Evolutionary conservation across 441 rosid species (phyloP), one percentile per base, ranked within the genome.

Genomic region (Populus hybrid): DNA sequence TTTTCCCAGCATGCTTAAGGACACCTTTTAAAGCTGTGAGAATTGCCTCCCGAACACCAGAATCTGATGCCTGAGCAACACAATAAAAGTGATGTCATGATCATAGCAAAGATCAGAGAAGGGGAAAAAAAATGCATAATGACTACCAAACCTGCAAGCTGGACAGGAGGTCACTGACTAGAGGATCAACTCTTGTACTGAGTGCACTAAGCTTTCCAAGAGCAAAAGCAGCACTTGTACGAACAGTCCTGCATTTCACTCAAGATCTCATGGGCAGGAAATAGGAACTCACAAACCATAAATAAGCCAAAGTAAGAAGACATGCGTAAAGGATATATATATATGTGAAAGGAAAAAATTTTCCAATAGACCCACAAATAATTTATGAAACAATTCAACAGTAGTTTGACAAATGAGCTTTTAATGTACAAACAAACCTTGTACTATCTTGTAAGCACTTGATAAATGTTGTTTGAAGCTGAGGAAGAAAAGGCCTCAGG

Each of bases 201-300:
- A 97, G 90, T 21, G 98, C 94, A 82, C 99, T 93, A 77, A 97
- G 99, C 90, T 93, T 94, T 70, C 99, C 99, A 80, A 97, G 91
- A 72, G 98, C 99, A 79, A 89, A 89, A n/a, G 99, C 99, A 84
- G 99, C 95, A 88, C 97, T 93, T 70, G 97, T 90, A 76, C 98
- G 98, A 77, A 97, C 92, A 63, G 89, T 92, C 90, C 99, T 97
- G 92, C 86, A 84, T 77, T 53, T 75, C 71, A 80, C 11, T 83
- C 20, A 78, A 61, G 35, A 74, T 24, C 34, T 59, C 77, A 32
- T 21, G 23, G 79, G 78, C 76, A 61, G 14, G 77, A 75, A 72
- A 11, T 65, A 28, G 69, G 23, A 74, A 36, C 26, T 32, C 1
- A 24, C 10, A 35, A 3, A 6, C 11, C n/a, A 66, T 10, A 24